Percentiles rank a stretch among this genome's conserved stretches.
These are phyloP conservation scores for Aspergillus latus DNA, from an alignment of 2,329 filamentous ascomycete species.

Conservation along the genomic window DNA sequence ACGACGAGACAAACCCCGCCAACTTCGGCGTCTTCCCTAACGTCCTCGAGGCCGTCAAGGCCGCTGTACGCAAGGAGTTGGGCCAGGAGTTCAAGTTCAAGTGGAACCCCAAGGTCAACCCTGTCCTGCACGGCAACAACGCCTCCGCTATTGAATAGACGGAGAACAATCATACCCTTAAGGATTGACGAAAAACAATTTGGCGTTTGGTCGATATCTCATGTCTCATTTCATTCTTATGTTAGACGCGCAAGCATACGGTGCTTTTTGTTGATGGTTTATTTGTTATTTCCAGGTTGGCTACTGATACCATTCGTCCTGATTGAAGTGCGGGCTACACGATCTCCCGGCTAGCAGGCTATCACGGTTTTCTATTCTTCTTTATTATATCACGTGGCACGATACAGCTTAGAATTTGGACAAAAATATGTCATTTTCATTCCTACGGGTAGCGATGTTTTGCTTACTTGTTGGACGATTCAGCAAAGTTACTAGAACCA, in stretches of 20 bases:
- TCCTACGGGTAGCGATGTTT: too few species aligned
- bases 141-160: slow-evolving; percentile 57
- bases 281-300: slow-evolving; percentile 18
- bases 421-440: not conserved
- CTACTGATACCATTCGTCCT: slow-evolving; percentile 26
- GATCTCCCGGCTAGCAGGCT: not conserved
- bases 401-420: slow-evolving; percentile 6
- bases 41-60: slow-evolving; percentile 69
- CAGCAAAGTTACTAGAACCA: not conserved
- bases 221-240: slow-evolving; percentile 3
- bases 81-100: slow-evolving; percentile 72
- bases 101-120: slow-evolving; percentile 71
- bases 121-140: slow-evolving; percentile 56
- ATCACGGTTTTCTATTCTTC: slow-evolving; percentile 1
- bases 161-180: not conserved
- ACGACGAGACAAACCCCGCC: slow-evolving; percentile 74
- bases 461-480: too few species aligned
- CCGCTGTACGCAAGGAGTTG: slow-evolving; percentile 67
- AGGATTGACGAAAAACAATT: slow-evolving; percentile 17
- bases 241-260: slow-evolving; percentile 13
- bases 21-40: slow-evolving; percentile 74
- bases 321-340: not conserved
- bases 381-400: slow-evolving; percentile 3
- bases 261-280: slow-evolving; percentile 3
- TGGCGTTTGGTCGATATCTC: slow-evolving; percentile 20